phyloP scores from a whole-genome alignment of 73 alveolate genomes.

The Uronychia binucleata region DNA sequence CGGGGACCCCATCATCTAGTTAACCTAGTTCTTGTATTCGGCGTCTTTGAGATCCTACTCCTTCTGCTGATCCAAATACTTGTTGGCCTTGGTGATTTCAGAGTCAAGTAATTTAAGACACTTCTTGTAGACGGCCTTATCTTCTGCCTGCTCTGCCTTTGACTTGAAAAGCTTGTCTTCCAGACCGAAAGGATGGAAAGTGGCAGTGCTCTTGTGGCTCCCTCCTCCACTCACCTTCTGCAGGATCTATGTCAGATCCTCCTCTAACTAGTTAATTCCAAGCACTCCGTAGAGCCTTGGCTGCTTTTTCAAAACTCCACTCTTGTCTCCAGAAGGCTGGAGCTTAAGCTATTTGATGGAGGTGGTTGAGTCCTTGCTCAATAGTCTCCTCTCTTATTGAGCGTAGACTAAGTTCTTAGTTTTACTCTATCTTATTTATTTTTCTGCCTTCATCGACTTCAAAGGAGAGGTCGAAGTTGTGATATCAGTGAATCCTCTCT shows the following conservation, averaged over 20 bases:
- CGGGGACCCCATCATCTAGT: too few relatives aligned
- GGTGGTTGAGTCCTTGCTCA: not conserved
- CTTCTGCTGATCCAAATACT: not conserved
- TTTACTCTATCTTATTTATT: not conserved
- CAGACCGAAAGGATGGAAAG: not conserved
- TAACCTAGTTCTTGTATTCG: not conserved
- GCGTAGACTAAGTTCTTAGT: not conserved
- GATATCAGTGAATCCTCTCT: not conserved
- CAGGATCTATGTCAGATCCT: not conserved
- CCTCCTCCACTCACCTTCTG: not conserved
- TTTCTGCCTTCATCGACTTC: not conserved
- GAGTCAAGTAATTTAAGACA: not conserved
- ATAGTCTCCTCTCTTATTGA: not conserved
- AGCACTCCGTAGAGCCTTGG: slow-evolving; percentile 9
- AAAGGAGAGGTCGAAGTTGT: not conserved
- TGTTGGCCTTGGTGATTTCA: not conserved
- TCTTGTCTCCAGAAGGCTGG: not conserved
- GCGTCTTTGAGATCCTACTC: not conserved
- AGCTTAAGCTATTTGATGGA: not conserved
- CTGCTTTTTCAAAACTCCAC: not conserved
- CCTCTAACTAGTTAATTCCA: not conserved
- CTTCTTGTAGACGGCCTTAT: not conserved
- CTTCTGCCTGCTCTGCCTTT: not conserved
- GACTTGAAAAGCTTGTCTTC: not conserved
- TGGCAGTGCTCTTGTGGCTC: not conserved